phyloP scores from a whole-genome alignment of 1,139 yeast genomes.

The Pichia kudriavzevii region DNA sequence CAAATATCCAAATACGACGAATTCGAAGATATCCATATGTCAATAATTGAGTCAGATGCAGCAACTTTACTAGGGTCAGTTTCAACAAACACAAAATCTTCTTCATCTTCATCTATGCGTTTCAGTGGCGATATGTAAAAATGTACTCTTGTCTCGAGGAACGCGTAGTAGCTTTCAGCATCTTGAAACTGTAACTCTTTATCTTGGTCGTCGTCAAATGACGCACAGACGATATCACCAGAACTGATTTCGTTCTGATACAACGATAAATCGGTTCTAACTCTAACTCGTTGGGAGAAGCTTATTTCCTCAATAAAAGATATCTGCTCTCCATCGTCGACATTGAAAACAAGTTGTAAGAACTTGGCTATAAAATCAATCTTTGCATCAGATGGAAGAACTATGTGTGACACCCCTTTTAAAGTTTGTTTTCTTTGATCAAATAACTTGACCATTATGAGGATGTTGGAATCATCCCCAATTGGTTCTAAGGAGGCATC shows the following conservation, averaged over 20 bases:
- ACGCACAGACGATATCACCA: conserved; percentile 65
- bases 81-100: conserved; percentile 17
- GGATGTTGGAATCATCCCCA: conserved; percentile 31
- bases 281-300: conserved; percentile 48
- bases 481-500: conserved; percentile 19
- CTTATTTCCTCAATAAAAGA: conserved; percentile 65
- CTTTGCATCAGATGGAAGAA: conserved; percentile 43
- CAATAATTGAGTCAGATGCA: conserved; percentile 29
- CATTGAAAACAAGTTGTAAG: conserved; percentile 39
- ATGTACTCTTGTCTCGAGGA: conserved; percentile 59
- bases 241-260: conserved; percentile 59
- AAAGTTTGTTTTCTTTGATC: conserved; percentile 50
- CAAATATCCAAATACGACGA: conserved; percentile 57
- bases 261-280: conserved; percentile 41
- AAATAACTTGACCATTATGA: conserved; percentile 65
- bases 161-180: conserved; percentile 52
- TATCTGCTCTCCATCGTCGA: conserved; percentile 35
- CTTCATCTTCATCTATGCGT: conserved; percentile 27
- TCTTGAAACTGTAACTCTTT: conserved; percentile 15
- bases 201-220: conserved; percentile 35
- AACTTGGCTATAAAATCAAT: conserved; percentile 39
- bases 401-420: conserved; percentile 57
- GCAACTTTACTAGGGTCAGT: conserved; percentile 4
- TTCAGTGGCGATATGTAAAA: conserved; percentile 45
- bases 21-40: conserved; percentile 63